Conservation (phyloP, 345 rosid species). For the Citrus glauca region DNA sequence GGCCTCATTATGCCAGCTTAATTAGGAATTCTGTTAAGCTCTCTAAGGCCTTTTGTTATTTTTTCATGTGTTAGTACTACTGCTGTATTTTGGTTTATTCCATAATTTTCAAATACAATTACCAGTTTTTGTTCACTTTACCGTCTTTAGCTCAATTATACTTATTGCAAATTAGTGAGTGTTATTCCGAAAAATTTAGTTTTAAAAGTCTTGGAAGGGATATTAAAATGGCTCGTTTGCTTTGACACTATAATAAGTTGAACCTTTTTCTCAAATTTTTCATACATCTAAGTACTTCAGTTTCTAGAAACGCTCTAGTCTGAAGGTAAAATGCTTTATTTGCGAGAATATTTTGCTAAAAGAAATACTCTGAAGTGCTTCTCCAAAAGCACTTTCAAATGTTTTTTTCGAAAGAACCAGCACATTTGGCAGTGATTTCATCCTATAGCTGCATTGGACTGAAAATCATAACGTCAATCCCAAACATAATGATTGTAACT, state of each 20-base stretch:
- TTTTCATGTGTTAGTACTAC: not conserved
- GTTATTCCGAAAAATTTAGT: not conserved
- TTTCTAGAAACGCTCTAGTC: not conserved
- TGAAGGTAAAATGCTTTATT: not conserved
- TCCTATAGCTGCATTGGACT: too few species aligned
- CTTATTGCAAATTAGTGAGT: not conserved
- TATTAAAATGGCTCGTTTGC: too few species aligned
- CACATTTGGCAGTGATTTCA: too few species aligned
- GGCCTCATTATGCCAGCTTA: slow-evolving; percentile 12
- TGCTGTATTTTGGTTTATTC: not conserved
- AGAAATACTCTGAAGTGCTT: not conserved
- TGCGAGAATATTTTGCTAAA: not conserved
- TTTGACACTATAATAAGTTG: too few species aligned
- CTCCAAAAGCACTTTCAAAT: not conserved
- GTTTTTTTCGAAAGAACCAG: not conserved
- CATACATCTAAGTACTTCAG: not conserved
- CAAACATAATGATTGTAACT: too few species aligned
- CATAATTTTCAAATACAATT: not conserved
- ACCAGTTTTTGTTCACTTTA: not conserved
- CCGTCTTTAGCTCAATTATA: not conserved
- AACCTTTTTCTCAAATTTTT: not conserved
- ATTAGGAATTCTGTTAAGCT: not conserved
- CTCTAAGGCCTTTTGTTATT: not conserved
- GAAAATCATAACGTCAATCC: too few species aligned
- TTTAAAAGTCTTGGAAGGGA: too few species aligned